A percentile compares a stretch with the other conserved stretches of the same genome.
Conservation (phyloP, 768 basidiomycete species). For the Leucosporidium creatinivorum region DNA sequence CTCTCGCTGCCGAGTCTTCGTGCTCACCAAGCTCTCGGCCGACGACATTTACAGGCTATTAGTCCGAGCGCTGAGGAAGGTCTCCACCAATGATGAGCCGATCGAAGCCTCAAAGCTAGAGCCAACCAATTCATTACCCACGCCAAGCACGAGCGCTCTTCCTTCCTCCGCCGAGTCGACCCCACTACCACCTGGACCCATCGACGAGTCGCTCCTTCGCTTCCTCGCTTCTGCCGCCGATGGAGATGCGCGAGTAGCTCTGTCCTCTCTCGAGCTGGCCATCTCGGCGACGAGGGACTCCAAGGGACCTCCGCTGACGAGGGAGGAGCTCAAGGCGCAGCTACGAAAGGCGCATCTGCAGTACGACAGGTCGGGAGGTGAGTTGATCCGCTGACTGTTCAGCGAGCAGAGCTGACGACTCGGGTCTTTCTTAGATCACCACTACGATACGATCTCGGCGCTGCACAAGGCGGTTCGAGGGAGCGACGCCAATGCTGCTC, state of each 20-base stretch:
- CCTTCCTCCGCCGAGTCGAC: not conserved
- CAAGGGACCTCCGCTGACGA: slow-evolving; percentile 38
- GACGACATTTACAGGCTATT: slow-evolving; percentile 57
- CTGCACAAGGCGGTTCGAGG: slow-evolving; percentile 78
- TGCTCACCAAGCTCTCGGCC: slow-evolving; percentile 60
- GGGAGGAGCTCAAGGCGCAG: slow-evolving; percentile 53
- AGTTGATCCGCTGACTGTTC: slow-evolving; percentile 14
- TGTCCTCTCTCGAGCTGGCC: slow-evolving; percentile 67
- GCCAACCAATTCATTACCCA: slow-evolving; percentile 13
- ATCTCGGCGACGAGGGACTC: slow-evolving; percentile 43
- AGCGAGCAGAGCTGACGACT: not conserved
- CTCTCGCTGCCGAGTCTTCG: slow-evolving; percentile 56
- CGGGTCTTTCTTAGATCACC: slow-evolving; percentile 5
- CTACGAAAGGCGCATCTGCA: slow-evolving; percentile 54
- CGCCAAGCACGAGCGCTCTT: slow-evolving; percentile 54
- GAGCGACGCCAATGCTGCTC: slow-evolving; percentile 63
- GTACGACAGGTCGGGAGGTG: slow-evolving; percentile 67
- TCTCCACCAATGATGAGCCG: not conserved
- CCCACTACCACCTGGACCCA: slow-evolving; percentile 11
- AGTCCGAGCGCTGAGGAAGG: slow-evolving; percentile 46
- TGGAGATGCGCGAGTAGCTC: slow-evolving; percentile 49
- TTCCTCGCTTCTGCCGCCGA: slow-evolving; percentile 36
- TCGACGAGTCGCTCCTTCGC: slow-evolving; percentile 21
- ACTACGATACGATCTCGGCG: slow-evolving; percentile 44
- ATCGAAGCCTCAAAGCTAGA: not conserved